Base-by-base conservation (phyloP, 345 rosid genomes). In the Aquilaria yunnanensis region DNA sequence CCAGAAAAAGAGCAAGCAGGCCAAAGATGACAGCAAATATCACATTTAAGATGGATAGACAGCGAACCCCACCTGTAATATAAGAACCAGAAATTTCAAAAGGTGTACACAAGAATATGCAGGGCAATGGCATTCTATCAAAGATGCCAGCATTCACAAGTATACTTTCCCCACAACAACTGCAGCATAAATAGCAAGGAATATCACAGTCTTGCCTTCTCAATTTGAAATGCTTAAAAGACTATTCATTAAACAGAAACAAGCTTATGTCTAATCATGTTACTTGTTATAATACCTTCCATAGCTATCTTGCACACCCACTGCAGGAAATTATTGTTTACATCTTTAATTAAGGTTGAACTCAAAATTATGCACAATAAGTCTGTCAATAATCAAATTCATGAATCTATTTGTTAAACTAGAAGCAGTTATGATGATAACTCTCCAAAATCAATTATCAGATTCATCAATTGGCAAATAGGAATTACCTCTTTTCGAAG, bases 1-100 rank as follows among this genome's bases (percentile, higher is more conserved):
- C 97, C 49, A 90, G 91, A 67, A 90, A 82, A 51, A 90, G 60
- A 2, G 97, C 98, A 12, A 93, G 90, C 62, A 93, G 85, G 55
- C 95, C 82, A 43, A 83, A 93, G 72, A 85, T 74, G 64, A 83
- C 37, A 5, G 97, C 97, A 63, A 93, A 90, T 53, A 83, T 81
- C 8, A 59, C 55, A 54, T 90, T 93, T 71, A 90, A 72, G 70
- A 88, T 85, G 33, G 96, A 86, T 46, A 93, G 80, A 51, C 97
- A 93, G 9, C 89, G 95, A 63, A 88, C 92, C 31, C 97, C 97
- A 68, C 98, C 98, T 93, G 45, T 51, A 72, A 29, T 72, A 72
- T 61, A 52, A 47, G 45, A 37, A 37, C 43, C 14, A 58, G 59
- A 11, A 59, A 60, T 32, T 68, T 63, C 34, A 63, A 32, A 63